Conservation (phyloP, 2,329 filamentous ascomycete genomes). For the Fusarium caatingaense region DNA sequence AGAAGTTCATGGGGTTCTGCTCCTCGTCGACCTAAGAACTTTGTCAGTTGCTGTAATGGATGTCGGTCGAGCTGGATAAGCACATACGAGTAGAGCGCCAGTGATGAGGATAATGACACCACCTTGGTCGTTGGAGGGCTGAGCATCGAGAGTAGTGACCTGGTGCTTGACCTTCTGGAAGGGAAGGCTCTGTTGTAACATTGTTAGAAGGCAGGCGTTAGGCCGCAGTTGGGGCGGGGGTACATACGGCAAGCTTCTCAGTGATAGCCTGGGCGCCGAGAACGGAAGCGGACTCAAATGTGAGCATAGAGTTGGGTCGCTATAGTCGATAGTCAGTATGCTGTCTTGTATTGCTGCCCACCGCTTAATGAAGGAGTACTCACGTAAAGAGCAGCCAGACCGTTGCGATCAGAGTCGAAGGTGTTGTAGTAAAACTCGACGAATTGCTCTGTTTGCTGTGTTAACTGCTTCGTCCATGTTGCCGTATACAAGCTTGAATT, state of each 20-base stretch:
- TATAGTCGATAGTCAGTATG: conserved; percentile 13
- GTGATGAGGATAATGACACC: conserved; percentile 90
- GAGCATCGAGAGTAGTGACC: conserved; percentile 82
- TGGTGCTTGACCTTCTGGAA: conserved; percentile 86
- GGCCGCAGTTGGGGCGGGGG: neutral
- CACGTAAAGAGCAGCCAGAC: conserved; percentile 83
- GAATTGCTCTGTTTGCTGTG: conserved; percentile 77
- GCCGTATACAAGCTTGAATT: neutral
- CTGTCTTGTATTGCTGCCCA: conserved; percentile 65
- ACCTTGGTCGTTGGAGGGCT: conserved; percentile 74
- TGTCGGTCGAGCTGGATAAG: conserved; percentile 1
- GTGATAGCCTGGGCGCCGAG: conserved; percentile 75
- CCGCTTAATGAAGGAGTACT: conserved; percentile 48
- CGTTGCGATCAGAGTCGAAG: conserved; percentile 79
- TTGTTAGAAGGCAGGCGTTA: conserved; percentile 13
- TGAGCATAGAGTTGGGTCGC: conserved; percentile 80
- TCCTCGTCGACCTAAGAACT: conserved; percentile 80
- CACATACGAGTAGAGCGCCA: conserved; percentile 81
- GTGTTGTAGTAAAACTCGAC: conserved; percentile 90
- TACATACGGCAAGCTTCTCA: conserved; percentile 82
- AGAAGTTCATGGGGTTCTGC: conserved; percentile 88
- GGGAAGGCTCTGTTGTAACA: conserved; percentile 70
- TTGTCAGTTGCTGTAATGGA: conserved; percentile 12
- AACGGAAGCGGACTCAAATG: conserved; percentile 80
- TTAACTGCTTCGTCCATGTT: conserved; percentile 1